These are phyloP conservation scores for Salvia rosmarinus DNA, from an alignment of 257 asterid species.

Conservation along the genomic window DNA sequence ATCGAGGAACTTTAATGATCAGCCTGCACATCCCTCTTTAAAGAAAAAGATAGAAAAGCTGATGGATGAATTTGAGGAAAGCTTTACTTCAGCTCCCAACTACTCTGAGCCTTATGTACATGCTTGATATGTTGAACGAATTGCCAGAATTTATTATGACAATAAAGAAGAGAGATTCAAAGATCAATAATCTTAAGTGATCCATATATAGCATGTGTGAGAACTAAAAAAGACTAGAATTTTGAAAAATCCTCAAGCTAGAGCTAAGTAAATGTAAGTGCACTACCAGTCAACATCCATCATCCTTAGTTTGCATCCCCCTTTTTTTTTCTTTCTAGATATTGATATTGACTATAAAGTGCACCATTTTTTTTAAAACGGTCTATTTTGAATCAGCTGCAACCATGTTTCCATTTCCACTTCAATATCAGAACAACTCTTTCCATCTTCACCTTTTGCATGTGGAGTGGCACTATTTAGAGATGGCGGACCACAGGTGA, in stretches of 20 bases:
- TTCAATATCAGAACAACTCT: conserved; percentile 72
- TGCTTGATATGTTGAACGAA: conserved; percentile 63
- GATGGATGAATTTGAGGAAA: conserved; percentile 54
- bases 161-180: no score
- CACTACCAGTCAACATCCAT: no score
- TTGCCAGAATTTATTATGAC: conserved; percentile 39
- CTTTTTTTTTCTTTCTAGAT: no score
- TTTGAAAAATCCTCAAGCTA: no score
- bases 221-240: no score
- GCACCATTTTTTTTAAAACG: no score
- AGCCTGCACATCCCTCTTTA: conserved; percentile 45
- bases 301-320: no score
- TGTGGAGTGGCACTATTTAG: conserved; percentile 59
- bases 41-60: conserved; percentile 63
- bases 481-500: conserved; percentile 85
- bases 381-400: no score
- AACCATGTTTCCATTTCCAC: conserved; percentile 14
- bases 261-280: no score
- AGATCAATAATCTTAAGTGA: no score
- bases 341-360: no score
- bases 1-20: conserved; percentile 54
- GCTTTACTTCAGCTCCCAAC: conserved; percentile 68
- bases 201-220: no score
- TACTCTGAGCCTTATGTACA: conserved; percentile 56
- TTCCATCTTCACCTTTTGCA: conserved; percentile 74